phyloP scores from a whole-genome alignment of 257 asterid species.

The Cynanchum wilfordii region DNA sequence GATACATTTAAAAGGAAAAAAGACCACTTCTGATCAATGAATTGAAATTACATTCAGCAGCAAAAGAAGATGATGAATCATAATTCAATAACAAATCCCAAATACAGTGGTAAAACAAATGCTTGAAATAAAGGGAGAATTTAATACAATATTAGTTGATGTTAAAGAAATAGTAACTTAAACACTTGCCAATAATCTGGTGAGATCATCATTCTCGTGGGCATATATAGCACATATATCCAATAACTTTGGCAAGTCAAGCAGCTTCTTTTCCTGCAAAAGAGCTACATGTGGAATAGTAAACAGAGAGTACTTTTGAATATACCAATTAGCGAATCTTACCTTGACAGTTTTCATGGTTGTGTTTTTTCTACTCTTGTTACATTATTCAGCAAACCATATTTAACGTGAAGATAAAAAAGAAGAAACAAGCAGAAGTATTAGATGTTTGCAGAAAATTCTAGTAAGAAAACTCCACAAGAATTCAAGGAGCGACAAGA shows the following conservation, averaged over 20 bases:
- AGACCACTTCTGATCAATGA: not conserved
- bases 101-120: not conserved
- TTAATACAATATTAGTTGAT: not conserved
- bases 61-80: not conserved
- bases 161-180: not conserved
- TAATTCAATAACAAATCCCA: not conserved
- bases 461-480: not conserved
- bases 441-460: not conserved
- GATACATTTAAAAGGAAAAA: not conserved
- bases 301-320: slow-evolving; percentile 28
- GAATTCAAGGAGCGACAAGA: not conserved
- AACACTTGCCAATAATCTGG: slow-evolving; percentile 72
- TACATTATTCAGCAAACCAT: not conserved
- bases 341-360: not conserved
- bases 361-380: not conserved
- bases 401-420: not conserved
- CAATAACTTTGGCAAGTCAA: slow-evolving; percentile 77
- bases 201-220: slow-evolving; percentile 86
- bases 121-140: slow-evolving; percentile 1
- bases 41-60: not conserved
- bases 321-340: not conserved
- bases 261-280: slow-evolving; percentile 92
- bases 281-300: slow-evolving; percentile 62
- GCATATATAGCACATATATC: slow-evolving; percentile 86
- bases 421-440: not conserved